Evolutionary conservation across 768 basidiomycete species (phyloP).

Genomic region (Mycena capillaripes): DNA sequence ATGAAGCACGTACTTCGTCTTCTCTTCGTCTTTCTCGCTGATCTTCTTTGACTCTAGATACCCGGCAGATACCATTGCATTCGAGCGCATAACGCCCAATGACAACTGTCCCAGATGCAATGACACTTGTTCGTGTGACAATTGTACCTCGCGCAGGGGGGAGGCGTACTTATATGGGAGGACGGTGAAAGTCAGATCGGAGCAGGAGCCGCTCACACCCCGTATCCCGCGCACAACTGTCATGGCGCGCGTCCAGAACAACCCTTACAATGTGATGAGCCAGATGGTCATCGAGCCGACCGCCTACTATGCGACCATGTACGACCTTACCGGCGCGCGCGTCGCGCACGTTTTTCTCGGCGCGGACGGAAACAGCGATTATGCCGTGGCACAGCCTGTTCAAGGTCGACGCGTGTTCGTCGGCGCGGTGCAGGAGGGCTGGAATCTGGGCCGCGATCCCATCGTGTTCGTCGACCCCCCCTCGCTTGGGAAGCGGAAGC

Average conservation of each 20-base stretch:
- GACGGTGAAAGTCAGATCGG: background rate
- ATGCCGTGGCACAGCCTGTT: background rate
- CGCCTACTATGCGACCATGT: conserved; percentile 23
- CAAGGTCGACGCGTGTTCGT: conserved; percentile 18
- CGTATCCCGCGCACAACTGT: background rate
- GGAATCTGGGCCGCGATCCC: conserved; percentile 29
- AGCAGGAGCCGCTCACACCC: background rate
- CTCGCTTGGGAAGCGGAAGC: background rate
- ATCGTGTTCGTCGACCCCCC: background rate
- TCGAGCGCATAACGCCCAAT: background rate
- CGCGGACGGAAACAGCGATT: conserved; percentile 14
- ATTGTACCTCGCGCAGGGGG: conserved; percentile 20
- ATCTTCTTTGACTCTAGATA: conserved; percentile 5
- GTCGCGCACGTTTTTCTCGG: conserved; percentile 19
- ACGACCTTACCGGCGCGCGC: conserved; percentile 23
- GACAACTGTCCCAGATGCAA: conserved; percentile 20
- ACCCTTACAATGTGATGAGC: conserved; percentile 6
- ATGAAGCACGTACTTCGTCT: conserved; percentile 18
- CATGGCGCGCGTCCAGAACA: background rate
- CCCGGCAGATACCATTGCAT: conserved; percentile 6
- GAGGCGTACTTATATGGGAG: background rate
- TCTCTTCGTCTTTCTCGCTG: background rate
- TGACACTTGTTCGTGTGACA: conserved; percentile 28
- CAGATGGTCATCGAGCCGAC: conserved; percentile 23
- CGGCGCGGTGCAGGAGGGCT: conserved; percentile 23